Evolutionary conservation across 331 rosid species (phyloP), one percentile per base, ranked within the genome.

Genomic region (Arachis monticola): DNA sequence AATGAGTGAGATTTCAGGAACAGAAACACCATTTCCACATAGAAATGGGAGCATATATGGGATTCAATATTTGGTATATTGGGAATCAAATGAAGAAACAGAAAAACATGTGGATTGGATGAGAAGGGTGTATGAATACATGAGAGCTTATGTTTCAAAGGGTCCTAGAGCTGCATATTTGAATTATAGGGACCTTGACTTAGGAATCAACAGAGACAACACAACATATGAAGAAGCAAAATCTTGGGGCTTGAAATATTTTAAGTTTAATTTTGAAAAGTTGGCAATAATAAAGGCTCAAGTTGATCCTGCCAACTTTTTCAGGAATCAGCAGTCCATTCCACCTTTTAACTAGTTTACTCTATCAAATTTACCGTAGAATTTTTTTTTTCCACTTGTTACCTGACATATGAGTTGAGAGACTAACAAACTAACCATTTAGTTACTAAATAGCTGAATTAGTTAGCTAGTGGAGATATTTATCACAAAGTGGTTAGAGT

Each of bases 171-270:
- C 70, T 61, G 85, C 95, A 61, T 87, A 82, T 72, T 66, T 85
- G 50, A 85, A 87, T 69, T 86, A 84, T 31, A 85, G 83, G 77
- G 92, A 86, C 72, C 90, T 90, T 80, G 87, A 87, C 61, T 64
- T 90, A 42, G 92, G 92, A n/a, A 38, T 72, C 46, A 87, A 87
- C 72, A 55, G 51, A 14, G 72, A 42, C 0, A 72, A 68, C 17
- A 59, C 82, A 17, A 77, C 78, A 75, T 87, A 73, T 44, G 67
- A 42, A 45, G 81, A 79, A 57, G 89, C 85, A 61, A 78, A 77
- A 38, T 66, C 55, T 76, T 89, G 88, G 88, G 88, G 90, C 1
- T 30, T 53, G 44, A 85, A 83, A 62, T 77, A 73, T 71, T 87
- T 85, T 48, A 85, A 80, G 72, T 30, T 44, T 9, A 81, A 87